Percentiles rank a stretch among this genome's conserved stretches.
Evolutionary conservation across 192 early-diverging fungal species (phyloP).

Genomic region (Cladochytrium replicatum): DNA sequence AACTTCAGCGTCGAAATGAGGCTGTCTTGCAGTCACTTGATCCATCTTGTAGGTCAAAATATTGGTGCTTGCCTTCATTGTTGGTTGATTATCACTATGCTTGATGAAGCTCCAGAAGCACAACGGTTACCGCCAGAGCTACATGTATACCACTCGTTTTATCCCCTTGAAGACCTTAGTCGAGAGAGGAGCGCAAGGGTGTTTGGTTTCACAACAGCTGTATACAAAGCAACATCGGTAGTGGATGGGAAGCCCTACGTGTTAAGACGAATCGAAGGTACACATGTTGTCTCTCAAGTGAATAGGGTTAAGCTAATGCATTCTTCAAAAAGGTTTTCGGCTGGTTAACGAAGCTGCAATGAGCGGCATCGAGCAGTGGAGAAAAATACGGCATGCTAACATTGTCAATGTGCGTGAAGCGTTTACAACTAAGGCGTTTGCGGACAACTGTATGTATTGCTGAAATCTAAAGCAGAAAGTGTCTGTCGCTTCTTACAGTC

Average conservation of each 20-base stretch:
- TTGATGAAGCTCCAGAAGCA: conserved; percentile 28
- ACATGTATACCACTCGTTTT: conserved; percentile 80
- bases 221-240: conserved; percentile 79
- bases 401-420: conserved; percentile 84
- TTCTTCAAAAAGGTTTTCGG: conserved; percentile 60
- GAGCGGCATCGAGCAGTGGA: conserved; percentile 76
- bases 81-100: not conserved
- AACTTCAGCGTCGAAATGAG: conserved; percentile 62
- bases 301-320: not conserved
- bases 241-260: conserved; percentile 76
- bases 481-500: too few species aligned
- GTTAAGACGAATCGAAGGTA: conserved; percentile 74
- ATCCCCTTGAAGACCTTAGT: conserved; percentile 18
- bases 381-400: conserved; percentile 66
- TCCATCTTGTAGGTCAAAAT: conserved; percentile 30
- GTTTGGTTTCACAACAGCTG: conserved; percentile 58
- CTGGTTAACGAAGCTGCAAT: conserved; percentile 74
- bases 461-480: too few species aligned
- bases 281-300: not conserved
- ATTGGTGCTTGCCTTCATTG: not conserved
- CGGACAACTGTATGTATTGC: conserved; percentile 77
- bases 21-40: conserved; percentile 31
- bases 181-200: conserved; percentile 31
- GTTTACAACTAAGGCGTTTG: conserved; percentile 93
- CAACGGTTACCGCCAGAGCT: conserved; percentile 46